Conservation (phyloP, 495 filamentous ascomycete genomes). For the Lasiosphaeria ovina region DNA sequence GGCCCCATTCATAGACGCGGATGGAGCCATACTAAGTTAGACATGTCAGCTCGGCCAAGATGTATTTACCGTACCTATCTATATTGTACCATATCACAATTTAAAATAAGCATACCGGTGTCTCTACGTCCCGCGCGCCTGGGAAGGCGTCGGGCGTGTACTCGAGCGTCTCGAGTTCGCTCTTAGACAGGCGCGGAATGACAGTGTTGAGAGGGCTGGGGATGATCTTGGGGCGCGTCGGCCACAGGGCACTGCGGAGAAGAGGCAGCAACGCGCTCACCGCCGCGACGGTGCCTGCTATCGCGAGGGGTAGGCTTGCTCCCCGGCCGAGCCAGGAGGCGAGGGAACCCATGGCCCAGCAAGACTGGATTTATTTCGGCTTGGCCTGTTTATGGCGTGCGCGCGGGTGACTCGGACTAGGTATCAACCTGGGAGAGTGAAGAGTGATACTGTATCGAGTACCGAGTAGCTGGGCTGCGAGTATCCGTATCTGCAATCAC, state of each 20-base stretch:
- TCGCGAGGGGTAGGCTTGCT: slow-evolving; percentile 8
- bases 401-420: too few species aligned
- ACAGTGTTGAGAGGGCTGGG: slow-evolving; percentile 37
- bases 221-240: slow-evolving; percentile 32
- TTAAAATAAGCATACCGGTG: slow-evolving; percentile 32
- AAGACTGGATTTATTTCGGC: too few species aligned
- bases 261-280: slow-evolving; percentile 34
- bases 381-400: too few species aligned
- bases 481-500: too few species aligned
- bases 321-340: background rate
- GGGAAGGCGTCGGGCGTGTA: slow-evolving; percentile 42
- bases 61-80: too few species aligned
- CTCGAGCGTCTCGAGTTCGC: slow-evolving; percentile 29
- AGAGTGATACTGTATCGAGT: too few species aligned
- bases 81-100: too few species aligned
- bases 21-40: slow-evolving; percentile 66
- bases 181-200: slow-evolving; percentile 29
- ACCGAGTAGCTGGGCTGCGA: too few species aligned
- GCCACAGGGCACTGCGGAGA: slow-evolving; percentile 33
- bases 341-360: too few species aligned
- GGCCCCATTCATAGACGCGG: slow-evolving; percentile 87
- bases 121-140: slow-evolving; percentile 44
- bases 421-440: too few species aligned
- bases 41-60: background rate
- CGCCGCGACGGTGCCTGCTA: slow-evolving; percentile 29